Conservation (phyloP, 2,329 filamentous ascomycete genomes). For the Penicillium sp. region DNA sequence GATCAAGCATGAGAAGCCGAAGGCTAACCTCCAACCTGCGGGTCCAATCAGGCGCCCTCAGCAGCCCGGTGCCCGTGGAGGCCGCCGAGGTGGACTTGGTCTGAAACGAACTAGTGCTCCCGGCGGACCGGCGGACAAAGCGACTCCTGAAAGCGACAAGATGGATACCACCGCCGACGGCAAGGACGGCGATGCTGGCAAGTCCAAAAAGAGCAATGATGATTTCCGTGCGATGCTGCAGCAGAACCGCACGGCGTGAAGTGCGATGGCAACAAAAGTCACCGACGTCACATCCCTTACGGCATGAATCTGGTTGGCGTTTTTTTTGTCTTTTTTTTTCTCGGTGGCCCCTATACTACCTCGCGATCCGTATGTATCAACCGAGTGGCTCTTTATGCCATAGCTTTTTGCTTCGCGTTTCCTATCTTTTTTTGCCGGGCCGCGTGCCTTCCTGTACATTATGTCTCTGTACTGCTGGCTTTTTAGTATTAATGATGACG, state of each 20-base stretch:
- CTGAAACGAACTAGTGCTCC: slow-evolving; percentile 43
- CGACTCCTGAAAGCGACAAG: slow-evolving; percentile 11
- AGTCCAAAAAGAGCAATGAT: slow-evolving; percentile 53
- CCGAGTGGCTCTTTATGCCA: slow-evolving; percentile 7
- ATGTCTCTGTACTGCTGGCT: slow-evolving; percentile 17
- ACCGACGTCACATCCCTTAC: slow-evolving; percentile 23
- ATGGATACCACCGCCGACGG: slow-evolving; percentile 29
- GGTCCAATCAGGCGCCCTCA: slow-evolving; percentile 46
- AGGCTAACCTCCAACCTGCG: slow-evolving; percentile 31
- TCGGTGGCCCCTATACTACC: slow-evolving; percentile 5
- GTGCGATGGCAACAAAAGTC: slow-evolving; percentile 19
- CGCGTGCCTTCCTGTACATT: slow-evolving; percentile 23
- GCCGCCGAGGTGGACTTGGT: slow-evolving; percentile 50
- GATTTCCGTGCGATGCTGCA: slow-evolving; percentile 58
- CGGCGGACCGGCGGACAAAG: slow-evolving; percentile 2
- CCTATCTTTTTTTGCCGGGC: slow-evolving; percentile 9
- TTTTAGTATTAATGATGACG: slow-evolving; percentile 26
- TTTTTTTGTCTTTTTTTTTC: slow-evolving; percentile 14
- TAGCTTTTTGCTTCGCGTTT: slow-evolving; percentile 5
- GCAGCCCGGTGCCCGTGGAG: slow-evolving; percentile 43
- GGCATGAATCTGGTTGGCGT: slow-evolving; percentile 27
- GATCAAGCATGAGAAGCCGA: slow-evolving; percentile 41
- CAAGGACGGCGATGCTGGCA: slow-evolving; percentile 29
- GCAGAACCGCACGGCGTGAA: slow-evolving; percentile 34
- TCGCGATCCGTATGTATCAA: slow-evolving; percentile 9